Percentiles rank a stretch among this genome's conserved stretches.
phyloP scores from a whole-genome alignment of 2,329 filamentous ascomycete genomes.

The Alternaria longipes region DNA sequence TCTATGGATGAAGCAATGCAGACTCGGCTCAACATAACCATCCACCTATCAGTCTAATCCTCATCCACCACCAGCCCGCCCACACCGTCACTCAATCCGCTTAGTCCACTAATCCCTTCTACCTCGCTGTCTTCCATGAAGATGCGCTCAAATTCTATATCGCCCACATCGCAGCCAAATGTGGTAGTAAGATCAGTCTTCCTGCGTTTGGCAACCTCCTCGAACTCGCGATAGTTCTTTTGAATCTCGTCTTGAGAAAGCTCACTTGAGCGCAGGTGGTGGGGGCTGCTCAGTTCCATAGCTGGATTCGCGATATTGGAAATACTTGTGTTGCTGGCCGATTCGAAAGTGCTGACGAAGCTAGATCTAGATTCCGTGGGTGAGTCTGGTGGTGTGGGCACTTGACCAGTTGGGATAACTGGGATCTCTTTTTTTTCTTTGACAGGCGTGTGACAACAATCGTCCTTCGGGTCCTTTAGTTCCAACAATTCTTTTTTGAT shows the following conservation, averaged over 20 bases:
- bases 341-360: not conserved
- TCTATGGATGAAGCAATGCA: not conserved
- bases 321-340: not conserved
- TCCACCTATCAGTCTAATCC: not conserved
- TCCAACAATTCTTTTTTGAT: not conserved
- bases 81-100: slow-evolving; percentile 14
- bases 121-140: slow-evolving; percentile 26
- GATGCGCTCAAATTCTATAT: slow-evolving; percentile 28
- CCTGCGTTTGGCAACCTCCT: slow-evolving; percentile 13
- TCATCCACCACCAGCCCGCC: slow-evolving; percentile 5
- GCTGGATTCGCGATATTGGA: not conserved
- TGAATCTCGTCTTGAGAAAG: slow-evolving; percentile 24
- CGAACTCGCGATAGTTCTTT: slow-evolving; percentile 28
- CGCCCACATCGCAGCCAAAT: slow-evolving; percentile 16
- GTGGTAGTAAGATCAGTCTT: not conserved
- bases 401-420: not conserved
- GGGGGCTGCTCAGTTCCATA: not conserved
- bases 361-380: not conserved
- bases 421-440: not conserved
- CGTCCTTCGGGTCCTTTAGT: not conserved
- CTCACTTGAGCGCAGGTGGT: not conserved
- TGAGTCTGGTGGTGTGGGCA: not conserved
- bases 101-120: slow-evolving; percentile 6
- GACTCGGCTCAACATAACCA: not conserved
- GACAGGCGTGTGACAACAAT: not conserved